Percentiles rank a stretch among this genome's conserved stretches.
These are phyloP conservation scores for Nicotiana tomentosiformis DNA, from an alignment of 257 asterid genomes.

Conservation along the genomic window DNA sequence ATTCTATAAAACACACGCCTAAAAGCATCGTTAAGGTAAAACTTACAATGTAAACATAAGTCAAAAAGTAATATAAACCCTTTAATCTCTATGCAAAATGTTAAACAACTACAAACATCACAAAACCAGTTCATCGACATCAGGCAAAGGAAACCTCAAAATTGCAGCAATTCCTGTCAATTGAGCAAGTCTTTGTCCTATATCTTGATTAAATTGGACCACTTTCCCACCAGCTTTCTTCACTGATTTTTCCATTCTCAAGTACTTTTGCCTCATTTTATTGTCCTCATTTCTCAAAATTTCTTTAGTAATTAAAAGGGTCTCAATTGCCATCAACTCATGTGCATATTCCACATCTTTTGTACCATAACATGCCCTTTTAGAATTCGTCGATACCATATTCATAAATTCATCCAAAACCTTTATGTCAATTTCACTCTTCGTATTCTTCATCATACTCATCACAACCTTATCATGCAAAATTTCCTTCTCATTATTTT, in stretches of 20 bases:
- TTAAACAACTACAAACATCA: not conserved
- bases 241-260: not conserved
- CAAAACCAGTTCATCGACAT: not conserved
- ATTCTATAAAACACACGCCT: not conserved
- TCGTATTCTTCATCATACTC: not conserved
- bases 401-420: not conserved
- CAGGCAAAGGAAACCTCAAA: not conserved
- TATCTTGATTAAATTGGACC: not conserved
- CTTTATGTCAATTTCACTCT: not conserved
- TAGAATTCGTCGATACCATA: not conserved
- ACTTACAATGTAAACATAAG: not conserved
- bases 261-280: not conserved
- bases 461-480: not conserved
- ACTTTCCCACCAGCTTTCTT: not conserved
- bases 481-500: not conserved
- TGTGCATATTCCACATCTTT: not conserved
- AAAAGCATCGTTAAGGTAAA: not conserved
- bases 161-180: slow-evolving; percentile 1
- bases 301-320: not conserved
- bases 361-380: not conserved
- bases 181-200: not conserved
- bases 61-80: not conserved
- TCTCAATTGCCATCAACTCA: not conserved
- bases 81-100: not conserved
- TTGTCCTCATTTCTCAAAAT: not conserved